Base-by-base conservation (phyloP, 768 basidiomycete genomes). In the Trametes sanguinea region DNA sequence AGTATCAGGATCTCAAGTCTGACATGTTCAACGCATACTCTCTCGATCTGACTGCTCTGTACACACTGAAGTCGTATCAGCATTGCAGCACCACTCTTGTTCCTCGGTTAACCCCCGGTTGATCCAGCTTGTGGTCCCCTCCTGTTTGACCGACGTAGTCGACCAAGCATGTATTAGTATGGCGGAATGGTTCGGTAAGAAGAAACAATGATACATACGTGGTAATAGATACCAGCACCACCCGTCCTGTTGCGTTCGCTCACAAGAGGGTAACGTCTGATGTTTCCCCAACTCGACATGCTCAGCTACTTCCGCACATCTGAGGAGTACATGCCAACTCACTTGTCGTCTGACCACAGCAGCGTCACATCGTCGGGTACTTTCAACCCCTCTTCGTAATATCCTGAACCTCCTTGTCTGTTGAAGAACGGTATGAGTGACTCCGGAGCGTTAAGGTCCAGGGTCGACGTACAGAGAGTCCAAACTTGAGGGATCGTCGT, bases 311-410 rank as follows among this genome's bases (percentile, higher is more conserved):
- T 29, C 29, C 39, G 2, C 32, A 32, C 56, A 29, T 2, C 44
- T 22, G 17, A 52, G 27, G 6, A 14, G n/a, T 2, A 32, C 29
- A 39, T 61, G 40, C 51, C 3, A 6, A 30, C 55, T 37, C 22
- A 85, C 85, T 89, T 90, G 68, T 90, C 89, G 64, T 91, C 89
- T 1, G 87, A 76, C 88, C 87, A 88, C n/a, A 88, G 74, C 3
- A 88, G 72, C 2, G 81, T 84, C 16, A 88, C 75, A 68, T 88
- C 85, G 53, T 88, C 86, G 0, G 83, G 83, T 2, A 84, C 86
- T 3, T 73, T 74, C 78, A 88, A 76, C 11, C 86, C 86, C 56
- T 83, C 77, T 60, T 86, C 83, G 65, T 85, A 89, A 67, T 86
- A 88, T 0, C 81, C 67, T 85, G 80, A 4, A 89, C 89, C 66